A percentile compares a stretch with the other conserved stretches of the same genome.
Evolutionary conservation across 352 stramenopile species (phyloP).

Genomic region (Pythium aquatile): DNA sequence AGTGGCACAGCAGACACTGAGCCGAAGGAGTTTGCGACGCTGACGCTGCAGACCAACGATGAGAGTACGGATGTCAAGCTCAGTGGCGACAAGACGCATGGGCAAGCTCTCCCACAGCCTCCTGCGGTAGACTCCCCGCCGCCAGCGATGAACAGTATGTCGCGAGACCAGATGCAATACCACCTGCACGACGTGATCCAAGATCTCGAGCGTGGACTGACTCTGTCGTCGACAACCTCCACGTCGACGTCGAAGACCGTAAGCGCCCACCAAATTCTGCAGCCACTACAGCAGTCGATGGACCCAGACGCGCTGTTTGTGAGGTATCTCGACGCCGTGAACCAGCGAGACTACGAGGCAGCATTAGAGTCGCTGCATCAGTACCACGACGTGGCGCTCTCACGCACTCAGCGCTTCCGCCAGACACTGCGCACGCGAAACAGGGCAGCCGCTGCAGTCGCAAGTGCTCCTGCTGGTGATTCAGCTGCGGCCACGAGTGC

Average conservation of each 20-base stretch:
- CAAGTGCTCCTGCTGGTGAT: background rate
- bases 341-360: slow-evolving; percentile 76
- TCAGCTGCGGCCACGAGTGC: background rate
- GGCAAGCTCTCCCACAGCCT: background rate
- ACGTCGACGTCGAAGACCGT: background rate
- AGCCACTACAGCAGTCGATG: slow-evolving; percentile 25
- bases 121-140: slow-evolving; percentile 10
- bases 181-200: slow-evolving; percentile 49
- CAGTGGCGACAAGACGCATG: background rate
- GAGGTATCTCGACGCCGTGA: slow-evolving; percentile 83
- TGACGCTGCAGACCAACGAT: slow-evolving; percentile 27
- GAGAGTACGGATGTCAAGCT: slow-evolving; percentile 20
- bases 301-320: slow-evolving; percentile 77
- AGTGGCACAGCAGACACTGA: slow-evolving; percentile 1
- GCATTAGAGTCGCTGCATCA: slow-evolving; percentile 90
- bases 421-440: background rate
- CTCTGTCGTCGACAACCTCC: background rate
- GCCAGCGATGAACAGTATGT: slow-evolving; percentile 23
- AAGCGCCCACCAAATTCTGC: background rate
- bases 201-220: slow-evolving; percentile 30
- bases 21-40: slow-evolving; percentile 23
- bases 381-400: slow-evolving; percentile 91
- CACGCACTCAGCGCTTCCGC: slow-evolving; percentile 13
- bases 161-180: slow-evolving; percentile 60
- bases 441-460: slow-evolving; percentile 5